Conservation (phyloP, 352 stramenopile genomes). For the Pseudoperonospora humuli region DNA sequence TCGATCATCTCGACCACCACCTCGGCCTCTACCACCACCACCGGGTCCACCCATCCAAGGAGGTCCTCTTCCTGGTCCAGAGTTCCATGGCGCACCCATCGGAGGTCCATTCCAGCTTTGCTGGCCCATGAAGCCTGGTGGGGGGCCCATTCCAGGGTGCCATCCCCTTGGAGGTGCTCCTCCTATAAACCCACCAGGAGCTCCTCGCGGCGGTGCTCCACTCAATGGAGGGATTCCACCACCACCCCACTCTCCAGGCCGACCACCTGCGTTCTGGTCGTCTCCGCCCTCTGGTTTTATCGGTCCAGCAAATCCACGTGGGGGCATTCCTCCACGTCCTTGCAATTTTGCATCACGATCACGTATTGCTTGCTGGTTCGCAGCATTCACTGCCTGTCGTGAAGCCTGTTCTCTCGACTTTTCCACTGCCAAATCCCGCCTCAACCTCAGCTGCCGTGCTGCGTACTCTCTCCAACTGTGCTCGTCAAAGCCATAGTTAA, state of each 20-base stretch:
- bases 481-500: constrained; percentile 92
- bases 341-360: constrained; percentile 30
- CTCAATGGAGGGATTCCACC: constrained; percentile 23
- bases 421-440: constrained; percentile 63
- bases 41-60: constrained; percentile 47
- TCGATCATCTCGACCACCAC: constrained; percentile 34
- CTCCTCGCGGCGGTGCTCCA: constrained; percentile 16
- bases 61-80: constrained; percentile 30
- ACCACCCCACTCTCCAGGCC: constrained; percentile 14
- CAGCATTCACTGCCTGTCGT: constrained; percentile 56
- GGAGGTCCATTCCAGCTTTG: constrained; percentile 44
- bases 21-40: constrained; percentile 29
- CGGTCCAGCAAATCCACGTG: constrained; percentile 22
- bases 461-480: constrained; percentile 78
- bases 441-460: constrained; percentile 57
- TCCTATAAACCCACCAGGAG: constrained; percentile 40
- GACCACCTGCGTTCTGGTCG: constrained; percentile 7
- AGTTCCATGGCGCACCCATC: constrained; percentile 34
- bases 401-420: constrained; percentile 74
- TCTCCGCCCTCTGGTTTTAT: constrained; percentile 18
- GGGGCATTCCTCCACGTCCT: constrained; percentile 14
- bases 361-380: constrained; percentile 34
- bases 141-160: constrained; percentile 65
- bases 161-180: constrained; percentile 43
- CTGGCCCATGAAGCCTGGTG: constrained; percentile 32